Percentiles rank a stretch among this genome's conserved stretches.
Evolutionary conservation across 2,329 filamentous ascomycete genomes (phyloP).

Genomic region (Fusarium torulosum): DNA sequence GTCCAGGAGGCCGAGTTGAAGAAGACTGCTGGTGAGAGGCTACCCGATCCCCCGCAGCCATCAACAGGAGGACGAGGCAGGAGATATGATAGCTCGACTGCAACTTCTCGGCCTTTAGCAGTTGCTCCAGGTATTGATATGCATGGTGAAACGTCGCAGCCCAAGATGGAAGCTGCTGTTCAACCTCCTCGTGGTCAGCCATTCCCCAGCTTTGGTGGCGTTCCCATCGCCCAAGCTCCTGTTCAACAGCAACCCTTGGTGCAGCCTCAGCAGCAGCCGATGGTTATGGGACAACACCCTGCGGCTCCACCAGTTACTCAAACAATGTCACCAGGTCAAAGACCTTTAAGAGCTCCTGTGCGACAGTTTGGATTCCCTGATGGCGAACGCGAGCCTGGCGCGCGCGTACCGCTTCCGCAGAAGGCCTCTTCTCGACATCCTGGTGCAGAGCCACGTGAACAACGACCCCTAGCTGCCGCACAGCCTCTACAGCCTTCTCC

Average conservation of each 20-base stretch:
- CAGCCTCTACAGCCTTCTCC: constrained; percentile 53
- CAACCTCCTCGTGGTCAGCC: constrained; percentile 54
- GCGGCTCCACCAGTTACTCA: constrained; percentile 56
- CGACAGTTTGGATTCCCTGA: constrained; percentile 61
- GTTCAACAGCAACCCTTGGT: constrained; percentile 50
- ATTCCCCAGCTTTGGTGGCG: constrained; percentile 59
- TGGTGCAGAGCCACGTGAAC: constrained; percentile 53
- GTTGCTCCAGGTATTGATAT: constrained; percentile 61
- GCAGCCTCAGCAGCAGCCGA: constrained; percentile 48
- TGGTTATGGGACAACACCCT: constrained; percentile 54
- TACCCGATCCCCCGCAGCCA: constrained; percentile 70
- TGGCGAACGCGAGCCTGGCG: constrained; percentile 50
- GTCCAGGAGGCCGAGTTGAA: constrained; percentile 71
- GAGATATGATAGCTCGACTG: constrained; percentile 61
- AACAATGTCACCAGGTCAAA: constrained; percentile 61
- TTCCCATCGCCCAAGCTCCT: constrained; percentile 60
- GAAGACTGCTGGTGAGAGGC: constrained; percentile 67
- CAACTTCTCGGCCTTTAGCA: constrained; percentile 58
- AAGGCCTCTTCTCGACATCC: constrained; percentile 52
- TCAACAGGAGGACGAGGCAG: constrained; percentile 63
- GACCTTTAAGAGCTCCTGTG: constrained; percentile 59
- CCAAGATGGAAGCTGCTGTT: constrained; percentile 59
- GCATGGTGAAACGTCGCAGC: constrained; percentile 58
- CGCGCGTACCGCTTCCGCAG: constrained; percentile 57
- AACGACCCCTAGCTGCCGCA: constrained; percentile 52